A percentile compares a stretch with the other conserved stretches of the same genome.
Conservation (phyloP, 139 green algal genomes). For the Limnomonas spitsbergensis region DNA sequence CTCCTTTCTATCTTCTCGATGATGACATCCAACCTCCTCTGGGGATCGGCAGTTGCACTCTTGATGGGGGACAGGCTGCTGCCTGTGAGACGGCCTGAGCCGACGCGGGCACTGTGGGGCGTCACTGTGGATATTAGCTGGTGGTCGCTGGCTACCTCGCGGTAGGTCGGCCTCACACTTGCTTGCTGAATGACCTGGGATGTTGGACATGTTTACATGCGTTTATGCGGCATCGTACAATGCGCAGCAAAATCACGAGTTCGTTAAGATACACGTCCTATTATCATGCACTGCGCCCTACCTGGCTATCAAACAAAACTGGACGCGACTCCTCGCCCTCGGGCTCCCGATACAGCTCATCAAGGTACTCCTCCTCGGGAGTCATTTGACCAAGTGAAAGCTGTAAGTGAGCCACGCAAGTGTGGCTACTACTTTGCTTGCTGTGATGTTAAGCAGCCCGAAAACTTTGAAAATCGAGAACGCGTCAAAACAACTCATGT, state of each 20-base stretch:
- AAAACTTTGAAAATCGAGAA: not conserved
- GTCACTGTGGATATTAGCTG: conserved; percentile 1
- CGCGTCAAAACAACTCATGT: no score
- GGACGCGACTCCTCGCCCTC: not conserved
- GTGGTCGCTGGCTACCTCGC: not conserved
- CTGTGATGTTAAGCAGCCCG: not conserved
- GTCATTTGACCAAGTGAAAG: conserved; percentile 3
- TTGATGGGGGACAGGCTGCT: not conserved
- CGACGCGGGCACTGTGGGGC: not conserved
- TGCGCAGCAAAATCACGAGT: not conserved
- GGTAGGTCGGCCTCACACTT: conserved; percentile 1
- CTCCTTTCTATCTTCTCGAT: conserved; percentile 7
- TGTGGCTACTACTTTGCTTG: not conserved
- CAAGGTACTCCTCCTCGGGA: conserved; percentile 7
- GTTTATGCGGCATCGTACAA: not conserved
- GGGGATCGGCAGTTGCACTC: not conserved
- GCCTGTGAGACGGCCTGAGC: not conserved
- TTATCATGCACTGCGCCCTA: not conserved
- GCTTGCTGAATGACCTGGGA: conserved; percentile 19
- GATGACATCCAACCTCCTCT: conserved; percentile 26
- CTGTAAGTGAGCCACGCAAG: not conserved
- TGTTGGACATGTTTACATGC: conserved; percentile 1
- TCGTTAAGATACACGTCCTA: not conserved
- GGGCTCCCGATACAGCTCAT: not conserved
- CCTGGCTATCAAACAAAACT: conserved; percentile 6